Evolutionary conservation across 164 flowering plant genomes (phyloP).

Genomic region (Nymphaea colorata): DNA sequence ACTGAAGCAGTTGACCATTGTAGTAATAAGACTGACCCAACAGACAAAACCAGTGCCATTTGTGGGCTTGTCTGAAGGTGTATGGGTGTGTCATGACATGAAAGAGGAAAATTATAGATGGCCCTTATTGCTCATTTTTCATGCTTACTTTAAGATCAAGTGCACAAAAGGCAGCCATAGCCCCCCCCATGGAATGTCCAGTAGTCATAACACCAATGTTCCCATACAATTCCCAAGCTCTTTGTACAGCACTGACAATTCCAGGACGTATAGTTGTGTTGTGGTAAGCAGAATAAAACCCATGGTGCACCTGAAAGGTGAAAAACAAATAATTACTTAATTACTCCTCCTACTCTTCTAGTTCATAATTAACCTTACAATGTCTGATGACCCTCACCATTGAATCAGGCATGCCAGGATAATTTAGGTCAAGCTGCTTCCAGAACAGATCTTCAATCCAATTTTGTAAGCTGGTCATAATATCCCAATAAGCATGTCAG

Average conservation of each 20-base stretch:
- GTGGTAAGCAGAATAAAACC: conserved; percentile 88
- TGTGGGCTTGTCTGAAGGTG: background rate
- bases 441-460: conserved; percentile 92
- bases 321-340: background rate
- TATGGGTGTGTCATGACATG: background rate
- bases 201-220: conserved; percentile 62
- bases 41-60: no score
- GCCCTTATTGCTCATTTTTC: background rate
- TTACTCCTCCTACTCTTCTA: background rate
- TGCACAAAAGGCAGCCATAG: conserved; percentile 93
- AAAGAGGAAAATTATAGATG: background rate
- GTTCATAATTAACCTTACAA: background rate
- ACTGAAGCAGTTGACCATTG: background rate
- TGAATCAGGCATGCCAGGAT: conserved; percentile 87
- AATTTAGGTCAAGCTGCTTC: conserved; percentile 85
- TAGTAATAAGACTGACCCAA: background rate
- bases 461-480: conserved; percentile 62
- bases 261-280: conserved; percentile 76
- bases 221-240: conserved; percentile 57
- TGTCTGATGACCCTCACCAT: conserved; percentile 38
- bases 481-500: background rate
- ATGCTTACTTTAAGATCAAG: conserved; percentile 64
- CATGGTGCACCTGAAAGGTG: conserved; percentile 82
- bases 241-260: conserved; percentile 51
- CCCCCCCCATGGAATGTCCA: conserved; percentile 99